Evolutionary conservation across 2,329 filamentous ascomycete genomes (phyloP).

Genomic region (Fusarium sp.): DNA sequence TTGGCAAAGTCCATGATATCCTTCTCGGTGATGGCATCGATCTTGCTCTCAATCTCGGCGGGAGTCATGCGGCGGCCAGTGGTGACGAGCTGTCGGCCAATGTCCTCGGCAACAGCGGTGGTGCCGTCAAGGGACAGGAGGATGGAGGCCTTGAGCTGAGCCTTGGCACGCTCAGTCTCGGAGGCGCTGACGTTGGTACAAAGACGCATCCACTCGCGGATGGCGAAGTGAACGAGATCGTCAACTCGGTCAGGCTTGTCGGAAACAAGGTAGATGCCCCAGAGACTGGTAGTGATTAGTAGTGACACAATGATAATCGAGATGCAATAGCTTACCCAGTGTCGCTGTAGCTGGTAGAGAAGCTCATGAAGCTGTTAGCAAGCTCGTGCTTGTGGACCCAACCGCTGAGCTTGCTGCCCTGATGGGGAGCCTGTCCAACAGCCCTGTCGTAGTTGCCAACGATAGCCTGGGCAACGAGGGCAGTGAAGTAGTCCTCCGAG

Average conservation of each 20-base stretch:
- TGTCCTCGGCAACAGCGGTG: slow-evolving; percentile 96
- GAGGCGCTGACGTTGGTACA: slow-evolving; percentile 86
- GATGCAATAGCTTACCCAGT: slow-evolving; percentile 75
- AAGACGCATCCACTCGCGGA: slow-evolving; percentile 97
- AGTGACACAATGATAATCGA: not conserved
- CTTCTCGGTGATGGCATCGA: slow-evolving; percentile 90
- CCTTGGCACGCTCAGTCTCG: slow-evolving; percentile 98
- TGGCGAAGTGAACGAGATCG: slow-evolving; percentile 96
- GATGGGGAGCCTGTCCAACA: slow-evolving; percentile 95
- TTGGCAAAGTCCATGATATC: slow-evolving; percentile 97
- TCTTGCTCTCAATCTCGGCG: slow-evolving; percentile 92
- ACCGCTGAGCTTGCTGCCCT: slow-evolving; percentile 97
- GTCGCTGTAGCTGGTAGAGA: slow-evolving; percentile 99
- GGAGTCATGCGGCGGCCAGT: slow-evolving; percentile 91
- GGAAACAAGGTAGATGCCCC: slow-evolving; percentile 98
- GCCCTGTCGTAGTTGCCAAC: slow-evolving; percentile 99
- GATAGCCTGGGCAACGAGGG: slow-evolving; percentile 95
- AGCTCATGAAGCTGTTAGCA: slow-evolving; percentile 99
- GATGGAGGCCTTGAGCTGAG: slow-evolving; percentile 98
- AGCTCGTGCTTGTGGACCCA: slow-evolving; percentile 94
- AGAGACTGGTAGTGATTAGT: slow-evolving; percentile 72
- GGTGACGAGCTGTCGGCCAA: slow-evolving; percentile 97
- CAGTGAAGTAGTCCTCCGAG: slow-evolving; percentile 99
- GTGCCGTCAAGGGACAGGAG: slow-evolving; percentile 97
- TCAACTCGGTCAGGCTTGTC: slow-evolving; percentile 89